Base-by-base conservation (phyloP, 768 basidiomycete species). In the Trametes cinnabarina region DNA sequence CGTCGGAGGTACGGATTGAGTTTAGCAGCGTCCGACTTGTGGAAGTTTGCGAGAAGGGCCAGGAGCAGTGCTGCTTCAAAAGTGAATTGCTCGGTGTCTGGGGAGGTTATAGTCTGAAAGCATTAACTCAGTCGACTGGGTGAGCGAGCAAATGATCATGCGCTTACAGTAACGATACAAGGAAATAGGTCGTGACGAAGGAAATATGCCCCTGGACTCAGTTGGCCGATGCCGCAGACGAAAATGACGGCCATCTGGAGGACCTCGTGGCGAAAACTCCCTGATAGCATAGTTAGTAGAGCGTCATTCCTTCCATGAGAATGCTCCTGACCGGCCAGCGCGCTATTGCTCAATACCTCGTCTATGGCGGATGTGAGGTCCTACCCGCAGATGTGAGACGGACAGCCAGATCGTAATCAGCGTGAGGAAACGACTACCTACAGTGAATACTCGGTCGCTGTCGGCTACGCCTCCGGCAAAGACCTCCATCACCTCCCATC, bases 401-500 rank as follows among this genome's bases (percentile, higher is more conserved):
- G n/a, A n/a, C n/a, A n/a, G n/a, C n/a, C n/a, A n/a, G n/a, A n/a
- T n/a, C n/a, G n/a, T n/a, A n/a, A n/a, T n/a, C n/a, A n/a, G n/a
- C n/a, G n/a, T n/a, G n/a, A n/a, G n/a, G n/a, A 32, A 25, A 26
- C 23, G 44, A 39, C 22, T 41, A 76, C 65, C 50, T 47, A 76
- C 86, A 72, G 77, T 81, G 68, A 89, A 88, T 11, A 82, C 74
- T 17, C 57, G 62, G 66, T 88, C 87, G 51, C 85, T 86, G 51
- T 79, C 73, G 11, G 70, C 73, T 4, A 86, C 82, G 41, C 80
- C 81, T 14, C 84, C 84, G 2, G 84, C 85, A 42, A 88, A 78
- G 22, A 86, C 68, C 39, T 87, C 82, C 86, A 89, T 89, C 7
- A 83, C 77, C 65, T 89, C 87, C 85, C 84, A 88, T 28, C 88